Percentiles rank a stretch among this genome's conserved stretches.
Conservation (phyloP, 495 filamentous ascomycete genomes). For the Penicillium canariense region DNA sequence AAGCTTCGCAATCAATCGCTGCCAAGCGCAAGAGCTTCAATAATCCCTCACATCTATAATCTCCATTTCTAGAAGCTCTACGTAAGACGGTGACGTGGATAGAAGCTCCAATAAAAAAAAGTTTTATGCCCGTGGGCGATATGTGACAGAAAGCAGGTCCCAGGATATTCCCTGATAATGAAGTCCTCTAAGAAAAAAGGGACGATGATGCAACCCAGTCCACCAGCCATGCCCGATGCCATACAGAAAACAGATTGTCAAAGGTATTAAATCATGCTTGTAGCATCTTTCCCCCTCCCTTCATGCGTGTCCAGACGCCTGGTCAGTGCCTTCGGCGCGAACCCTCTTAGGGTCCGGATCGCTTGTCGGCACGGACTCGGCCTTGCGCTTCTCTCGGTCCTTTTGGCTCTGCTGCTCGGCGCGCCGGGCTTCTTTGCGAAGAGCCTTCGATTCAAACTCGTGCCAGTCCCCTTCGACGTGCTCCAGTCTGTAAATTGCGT, state of each 20-base stretch:
- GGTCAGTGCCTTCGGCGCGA: conserved; percentile 23
- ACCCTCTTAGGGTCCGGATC: conserved; percentile 43
- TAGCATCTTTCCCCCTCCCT: neutral
- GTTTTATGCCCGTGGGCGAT: conserved; percentile 15
- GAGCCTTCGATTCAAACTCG: conserved; percentile 96
- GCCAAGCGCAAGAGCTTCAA: neutral
- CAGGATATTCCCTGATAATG: conserved; percentile 6
- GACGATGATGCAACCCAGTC: conserved; percentile 21
- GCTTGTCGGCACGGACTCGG: conserved; percentile 27
- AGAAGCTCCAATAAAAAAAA: conserved; percentile 1
- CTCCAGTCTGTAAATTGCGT: conserved; percentile 57
- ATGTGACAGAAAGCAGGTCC: conserved; percentile 22
- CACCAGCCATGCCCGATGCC: conserved; percentile 14
- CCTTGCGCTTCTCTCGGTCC: conserved; percentile 53
- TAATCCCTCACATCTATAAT: neutral
- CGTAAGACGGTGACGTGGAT: too few relatives aligned
- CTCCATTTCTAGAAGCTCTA: too few relatives aligned
- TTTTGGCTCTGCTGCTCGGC: conserved; percentile 52
- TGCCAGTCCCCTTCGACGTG: conserved; percentile 96
- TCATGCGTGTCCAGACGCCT: neutral
- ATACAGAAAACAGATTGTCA: conserved; percentile 5
- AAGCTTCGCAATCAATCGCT: neutral
- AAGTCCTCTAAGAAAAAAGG: conserved; percentile 5
- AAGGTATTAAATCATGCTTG: neutral
- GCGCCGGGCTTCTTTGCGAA: conserved; percentile 76